Evolutionary conservation across 805 yeast genomes (phyloP).

Genomic region (Schwanniomyces pseudopolymorphus): DNA sequence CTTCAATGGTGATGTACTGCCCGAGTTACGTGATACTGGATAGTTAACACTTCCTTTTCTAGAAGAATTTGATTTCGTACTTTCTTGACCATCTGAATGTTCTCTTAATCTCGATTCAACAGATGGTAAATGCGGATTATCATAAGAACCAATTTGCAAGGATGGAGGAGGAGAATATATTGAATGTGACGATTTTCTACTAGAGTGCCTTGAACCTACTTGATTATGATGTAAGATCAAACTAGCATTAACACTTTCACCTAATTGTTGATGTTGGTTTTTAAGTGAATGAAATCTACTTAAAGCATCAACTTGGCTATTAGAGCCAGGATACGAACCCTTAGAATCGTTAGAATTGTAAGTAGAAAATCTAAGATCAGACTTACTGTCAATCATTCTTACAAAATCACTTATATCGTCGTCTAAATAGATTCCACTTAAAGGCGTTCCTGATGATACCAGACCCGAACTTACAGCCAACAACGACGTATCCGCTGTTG

Average conservation of each 20-base stretch:
- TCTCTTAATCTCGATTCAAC: constrained; percentile 32
- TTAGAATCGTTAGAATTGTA: constrained; percentile 13
- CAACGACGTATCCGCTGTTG: constrained; percentile 21
- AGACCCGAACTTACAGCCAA: constrained; percentile 38
- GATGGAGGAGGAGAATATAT: constrained; percentile 19
- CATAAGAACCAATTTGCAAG: constrained; percentile 23
- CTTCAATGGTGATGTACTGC: constrained; percentile 13
- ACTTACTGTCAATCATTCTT: constrained; percentile 63
- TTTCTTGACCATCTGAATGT: constrained; percentile 4
- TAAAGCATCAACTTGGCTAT: constrained; percentile 44
- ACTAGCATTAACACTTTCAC: constrained; percentile 57
- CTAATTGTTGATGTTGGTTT: constrained; percentile 52
- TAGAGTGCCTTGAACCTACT: constrained; percentile 17
- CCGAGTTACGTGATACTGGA: neutral
- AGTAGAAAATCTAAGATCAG: constrained; percentile 43
- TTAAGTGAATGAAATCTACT: constrained; percentile 52
- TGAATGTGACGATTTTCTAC: constrained; percentile 33
- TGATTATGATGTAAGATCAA: constrained; percentile 29
- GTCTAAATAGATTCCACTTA: constrained; percentile 48
- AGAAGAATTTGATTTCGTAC: constrained; percentile 1
- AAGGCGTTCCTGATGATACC: constrained; percentile 32
- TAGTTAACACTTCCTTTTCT: constrained; percentile 1
- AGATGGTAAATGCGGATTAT: constrained; percentile 29
- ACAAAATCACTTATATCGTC: constrained; percentile 72
- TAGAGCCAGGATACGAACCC: constrained; percentile 13